phyloP scores from a whole-genome alignment of 2,329 filamentous ascomycete species.

The Dothistroma pini region DNA sequence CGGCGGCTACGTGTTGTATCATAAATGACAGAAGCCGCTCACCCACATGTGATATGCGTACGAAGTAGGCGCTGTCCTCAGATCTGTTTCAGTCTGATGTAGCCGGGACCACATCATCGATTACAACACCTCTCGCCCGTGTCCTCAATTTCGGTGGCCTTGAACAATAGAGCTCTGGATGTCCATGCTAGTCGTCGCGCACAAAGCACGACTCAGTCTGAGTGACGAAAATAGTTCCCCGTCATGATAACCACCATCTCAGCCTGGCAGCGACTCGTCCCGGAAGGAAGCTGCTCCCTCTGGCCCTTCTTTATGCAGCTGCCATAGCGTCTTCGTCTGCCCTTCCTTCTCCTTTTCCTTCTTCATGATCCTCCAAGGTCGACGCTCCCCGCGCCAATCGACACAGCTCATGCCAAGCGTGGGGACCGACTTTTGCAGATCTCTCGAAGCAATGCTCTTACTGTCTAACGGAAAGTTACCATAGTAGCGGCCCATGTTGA shows the following conservation, averaged over 20 bases:
- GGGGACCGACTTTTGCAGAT: constrained; percentile 41
- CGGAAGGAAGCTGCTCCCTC: constrained; percentile 8
- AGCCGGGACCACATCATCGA: not conserved
- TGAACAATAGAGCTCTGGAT: not conserved
- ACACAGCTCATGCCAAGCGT: constrained; percentile 40
- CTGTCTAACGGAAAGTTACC: constrained; percentile 30
- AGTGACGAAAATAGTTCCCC: too few species aligned
- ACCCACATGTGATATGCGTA: not conserved
- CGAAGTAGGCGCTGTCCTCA: not conserved
- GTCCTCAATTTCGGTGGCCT: not conserved
- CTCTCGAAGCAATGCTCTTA: constrained; percentile 32
- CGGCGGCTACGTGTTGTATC: not conserved
- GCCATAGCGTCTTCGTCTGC: constrained; percentile 33
- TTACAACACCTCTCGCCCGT: not conserved
- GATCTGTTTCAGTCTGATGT: not conserved
- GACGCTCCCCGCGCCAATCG: constrained; percentile 36
- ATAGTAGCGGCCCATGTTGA: constrained; percentile 36
- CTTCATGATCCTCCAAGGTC: constrained; percentile 32
- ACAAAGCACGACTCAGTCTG: not conserved
- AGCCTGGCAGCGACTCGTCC: constrained; percentile 10
- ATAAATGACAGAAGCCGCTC: not conserved
- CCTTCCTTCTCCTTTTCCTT: constrained; percentile 29
- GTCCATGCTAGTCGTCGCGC: not conserved
- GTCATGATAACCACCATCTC: not conserved
- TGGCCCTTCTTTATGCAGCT: constrained; percentile 21